Evolutionary conservation across 768 basidiomycete genomes (phyloP).

Genomic region (Lactarius deliciosus): DNA sequence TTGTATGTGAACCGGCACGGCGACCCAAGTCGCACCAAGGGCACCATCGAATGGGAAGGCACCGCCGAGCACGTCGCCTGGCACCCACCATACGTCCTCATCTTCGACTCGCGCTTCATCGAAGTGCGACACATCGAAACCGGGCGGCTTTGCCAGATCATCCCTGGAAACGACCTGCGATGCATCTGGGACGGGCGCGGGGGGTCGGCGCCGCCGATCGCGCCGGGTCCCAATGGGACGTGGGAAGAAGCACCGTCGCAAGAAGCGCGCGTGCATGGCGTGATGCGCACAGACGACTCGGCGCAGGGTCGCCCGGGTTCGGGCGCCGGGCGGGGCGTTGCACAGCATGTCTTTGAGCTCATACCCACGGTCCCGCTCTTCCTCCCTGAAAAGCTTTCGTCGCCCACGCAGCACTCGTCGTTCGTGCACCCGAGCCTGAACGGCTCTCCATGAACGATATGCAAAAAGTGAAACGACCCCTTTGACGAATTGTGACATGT

Average conservation of each 20-base stretch:
- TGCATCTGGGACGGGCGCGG: constrained; percentile 90
- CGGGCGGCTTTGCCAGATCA: constrained; percentile 78
- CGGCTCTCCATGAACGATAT: constrained; percentile 34
- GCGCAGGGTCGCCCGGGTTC: constrained; percentile 34
- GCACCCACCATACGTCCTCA: constrained; percentile 84
- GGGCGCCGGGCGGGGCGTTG: constrained; percentile 46
- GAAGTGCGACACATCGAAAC: constrained; percentile 85
- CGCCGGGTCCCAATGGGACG: constrained; percentile 48
- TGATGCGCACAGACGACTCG: constrained; percentile 61
- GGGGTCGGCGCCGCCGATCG: constrained; percentile 33
- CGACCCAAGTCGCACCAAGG: constrained; percentile 67
- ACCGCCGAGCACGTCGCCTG: constrained; percentile 85
- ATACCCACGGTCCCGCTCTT: constrained; percentile 75
- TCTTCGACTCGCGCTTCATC: constrained; percentile 88
- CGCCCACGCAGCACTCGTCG: constrained; percentile 37
- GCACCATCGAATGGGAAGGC: constrained; percentile 93
- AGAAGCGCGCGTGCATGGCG: constrained; percentile 84
- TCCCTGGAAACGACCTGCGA: constrained; percentile 75
- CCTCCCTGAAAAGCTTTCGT: constrained; percentile 49
- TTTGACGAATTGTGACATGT: neutral
- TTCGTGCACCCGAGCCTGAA: constrained; percentile 38
- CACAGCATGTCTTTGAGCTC: constrained; percentile 76
- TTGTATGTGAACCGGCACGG: constrained; percentile 91
- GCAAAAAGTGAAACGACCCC: neutral
- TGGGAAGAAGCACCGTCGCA: constrained; percentile 54